These are phyloP conservation scores for Talaromyces stipitatus DNA, from an alignment of 495 filamentous ascomycete genomes.

Conservation along the genomic window DNA sequence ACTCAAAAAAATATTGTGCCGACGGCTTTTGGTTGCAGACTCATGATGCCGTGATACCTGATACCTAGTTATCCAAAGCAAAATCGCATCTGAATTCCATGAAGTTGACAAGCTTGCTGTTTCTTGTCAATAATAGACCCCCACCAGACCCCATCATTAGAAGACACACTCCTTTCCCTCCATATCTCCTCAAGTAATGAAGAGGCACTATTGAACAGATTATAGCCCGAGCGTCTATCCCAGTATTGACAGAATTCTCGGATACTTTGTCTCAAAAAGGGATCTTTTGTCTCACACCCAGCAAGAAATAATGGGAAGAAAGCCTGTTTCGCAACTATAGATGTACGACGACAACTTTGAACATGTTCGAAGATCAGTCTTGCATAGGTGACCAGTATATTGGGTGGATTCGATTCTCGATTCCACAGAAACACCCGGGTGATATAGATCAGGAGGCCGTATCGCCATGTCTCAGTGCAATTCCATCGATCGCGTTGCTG, in stretches of 20 bases:
- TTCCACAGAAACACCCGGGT: conserved; percentile 18
- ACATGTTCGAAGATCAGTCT: conserved; percentile 14
- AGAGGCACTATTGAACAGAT: conserved; percentile 16
- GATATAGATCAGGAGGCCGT: conserved; percentile 21
- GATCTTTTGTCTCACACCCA: conserved; percentile 18
- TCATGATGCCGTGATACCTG: too few species aligned
- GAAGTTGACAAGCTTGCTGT: not conserved
- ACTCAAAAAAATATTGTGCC: too few species aligned
- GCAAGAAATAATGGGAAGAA: conserved; percentile 22
- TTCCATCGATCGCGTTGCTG: conserved; percentile 19
- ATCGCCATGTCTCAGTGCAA: conserved; percentile 23
- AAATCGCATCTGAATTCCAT: not conserved
- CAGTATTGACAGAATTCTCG: conserved; percentile 17
- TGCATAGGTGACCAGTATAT: not conserved
- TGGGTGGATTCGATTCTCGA: conserved; percentile 4
- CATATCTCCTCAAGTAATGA: conserved; percentile 8
- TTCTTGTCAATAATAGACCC: conserved; percentile 7
- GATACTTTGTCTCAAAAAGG: conserved; percentile 11
- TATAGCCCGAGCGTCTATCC: conserved; percentile 15
- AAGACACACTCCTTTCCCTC: not conserved
- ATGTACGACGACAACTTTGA: conserved; percentile 16
- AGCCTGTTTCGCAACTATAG: conserved; percentile 17
- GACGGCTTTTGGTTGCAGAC: too few species aligned
- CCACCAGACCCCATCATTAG: conserved; percentile 6
- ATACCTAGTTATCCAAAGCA: not conserved